phyloP scores from a whole-genome alignment of 106 monocot genomes.

The Agapanthus africanus region DNA sequence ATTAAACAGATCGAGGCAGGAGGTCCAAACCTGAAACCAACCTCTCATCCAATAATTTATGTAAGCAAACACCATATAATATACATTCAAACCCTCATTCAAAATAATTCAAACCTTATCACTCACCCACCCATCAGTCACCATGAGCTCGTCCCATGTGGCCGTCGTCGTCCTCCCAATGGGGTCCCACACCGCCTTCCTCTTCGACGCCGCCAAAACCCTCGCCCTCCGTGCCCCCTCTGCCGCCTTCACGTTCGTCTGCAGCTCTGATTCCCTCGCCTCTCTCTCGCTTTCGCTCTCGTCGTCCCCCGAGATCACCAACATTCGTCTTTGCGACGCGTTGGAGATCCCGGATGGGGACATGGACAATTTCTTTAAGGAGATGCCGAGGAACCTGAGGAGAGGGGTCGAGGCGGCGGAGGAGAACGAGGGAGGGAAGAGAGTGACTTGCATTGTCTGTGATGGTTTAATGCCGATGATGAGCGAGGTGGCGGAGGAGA shows the following conservation, averaged over 20 bases:
- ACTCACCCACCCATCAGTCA: too few relatives aligned
- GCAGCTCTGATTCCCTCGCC: background rate
- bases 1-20: too few relatives aligned
- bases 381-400: background rate
- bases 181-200: background rate
- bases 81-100: too few relatives aligned
- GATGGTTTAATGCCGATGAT: background rate
- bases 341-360: background rate
- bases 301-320: background rate
- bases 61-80: too few relatives aligned
- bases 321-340: background rate
- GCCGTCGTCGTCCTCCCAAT: background rate
- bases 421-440: background rate
- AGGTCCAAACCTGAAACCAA: too few relatives aligned
- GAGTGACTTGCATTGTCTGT: background rate
- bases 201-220: background rate
- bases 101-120: too few relatives aligned
- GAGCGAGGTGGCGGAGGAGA: background rate
- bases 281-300: background rate
- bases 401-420: background rate
- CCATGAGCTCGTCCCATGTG: background rate
- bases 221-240: background rate
- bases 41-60: too few relatives aligned
- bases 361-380: background rate
- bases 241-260: background rate